Base-by-base conservation (phyloP, 2,329 filamentous ascomycete species). In the Pyrenophora graminea region DNA sequence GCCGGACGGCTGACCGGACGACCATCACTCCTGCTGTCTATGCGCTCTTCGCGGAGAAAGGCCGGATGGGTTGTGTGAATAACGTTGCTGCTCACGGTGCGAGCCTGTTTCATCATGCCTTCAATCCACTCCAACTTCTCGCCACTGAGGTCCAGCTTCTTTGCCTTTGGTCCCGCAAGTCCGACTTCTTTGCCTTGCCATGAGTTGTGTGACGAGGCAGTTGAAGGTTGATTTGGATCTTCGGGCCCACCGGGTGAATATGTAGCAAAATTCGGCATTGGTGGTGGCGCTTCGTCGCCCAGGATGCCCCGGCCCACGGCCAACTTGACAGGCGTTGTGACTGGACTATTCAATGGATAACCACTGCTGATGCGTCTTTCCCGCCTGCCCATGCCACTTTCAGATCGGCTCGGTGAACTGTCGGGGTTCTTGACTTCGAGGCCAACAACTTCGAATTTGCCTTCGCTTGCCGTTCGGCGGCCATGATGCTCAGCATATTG, bases 401-500 rank as follows among this genome's bases (percentile, higher is more conserved):
- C 67, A n/a, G 68, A 58, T 41, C 67, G 51, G 7, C 49, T 58
- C 3, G 67, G 63, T 12, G 64, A 60, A n/a, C 40, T 53, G 17
- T 69, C 66, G 4, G 57, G 37, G 17, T 61, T 62, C 41, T 65
- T 66, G 7, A 70, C 57, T 34, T 72, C 66, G 1, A 81, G 67
- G 9, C 80, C 82, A 45, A 82, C 74, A 13, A 85, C 77, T 58
- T 86, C 82, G 12, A 85, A 77, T 31, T 76, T 77, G 10, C 78
- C 78, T 32, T 84, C 82, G 23, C 78, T 80, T 17, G 82, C 79
- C 25, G 82, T 79, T 38, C 83, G 85, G n/a, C 90, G 86, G 37
- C 90, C 89, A 70, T 99, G 94, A 69, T 99, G 94, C 52, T 86
- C 85, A 6, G 91, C 92, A 66, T 97, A 99, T 71, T 96, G 91